Percentiles rank a stretch among this genome's conserved stretches.
Conservation (phyloP, 345 rosid species). For the Eucalyptus victrix region DNA sequence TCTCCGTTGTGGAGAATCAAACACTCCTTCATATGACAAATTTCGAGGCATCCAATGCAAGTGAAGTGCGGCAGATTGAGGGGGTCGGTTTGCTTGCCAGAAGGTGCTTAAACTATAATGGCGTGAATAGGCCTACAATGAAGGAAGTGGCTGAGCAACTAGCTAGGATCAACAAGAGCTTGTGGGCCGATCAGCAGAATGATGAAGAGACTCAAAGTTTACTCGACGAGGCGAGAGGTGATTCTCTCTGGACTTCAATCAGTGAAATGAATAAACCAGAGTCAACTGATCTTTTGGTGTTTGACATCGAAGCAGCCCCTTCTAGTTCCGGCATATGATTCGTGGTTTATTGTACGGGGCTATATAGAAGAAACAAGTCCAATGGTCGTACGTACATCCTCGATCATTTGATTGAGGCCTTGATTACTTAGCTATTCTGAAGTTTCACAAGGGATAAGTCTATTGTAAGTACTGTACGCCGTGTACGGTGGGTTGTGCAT, state of each 20-base stretch:
- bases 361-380: background rate
- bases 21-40: background rate
- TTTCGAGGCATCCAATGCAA: background rate
- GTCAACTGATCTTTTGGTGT: background rate
- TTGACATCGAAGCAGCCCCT: background rate
- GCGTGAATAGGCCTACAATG: background rate
- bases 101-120: background rate
- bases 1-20: background rate
- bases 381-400: background rate
- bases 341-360: rapidly evolving
- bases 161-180: background rate
- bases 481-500: background rate
- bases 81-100: background rate
- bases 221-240: background rate
- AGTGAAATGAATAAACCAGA: background rate
- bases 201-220: background rate
- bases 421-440: background rate
- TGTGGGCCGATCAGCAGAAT: background rate
- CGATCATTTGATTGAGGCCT: background rate
- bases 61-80: background rate
- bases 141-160: background rate
- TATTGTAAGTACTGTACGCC: too few species aligned
- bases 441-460: background rate
- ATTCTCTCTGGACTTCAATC: rapidly evolving
- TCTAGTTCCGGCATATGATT: background rate